Evolutionary conservation across 1,284 basidiomycete genomes (phyloP), one percentile per base, ranked within the genome.

Genomic region (Pseudomicrostroma phylloplanum): DNA sequence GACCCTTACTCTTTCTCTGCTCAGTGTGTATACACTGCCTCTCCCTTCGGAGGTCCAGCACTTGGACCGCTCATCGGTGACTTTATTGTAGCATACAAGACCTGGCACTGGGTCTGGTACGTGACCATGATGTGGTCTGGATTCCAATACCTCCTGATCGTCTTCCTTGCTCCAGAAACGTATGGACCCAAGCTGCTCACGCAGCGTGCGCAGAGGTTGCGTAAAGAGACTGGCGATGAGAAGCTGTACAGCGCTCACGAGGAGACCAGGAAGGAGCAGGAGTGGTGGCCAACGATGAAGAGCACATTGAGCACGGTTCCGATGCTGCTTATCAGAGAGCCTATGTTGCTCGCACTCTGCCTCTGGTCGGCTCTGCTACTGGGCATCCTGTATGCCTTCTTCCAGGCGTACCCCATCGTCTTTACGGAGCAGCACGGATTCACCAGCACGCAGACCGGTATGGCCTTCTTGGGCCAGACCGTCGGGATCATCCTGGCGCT

Each of bases 61-160:
- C 13, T 46, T 6, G 59, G 59, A 11, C 59, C 59, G 11, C 42
- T 60, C 8, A 60, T 60, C 2, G 23, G 36, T 19, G 55, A 54
- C 40, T 60, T 56, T 53, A 56, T 54, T 43, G 21, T 21, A 7
- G 13, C 13, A 2, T 54, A 54, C 51, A 54, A 19, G 17, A 69
- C 84, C 0, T 92, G 90, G 90, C 80, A 87, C 58, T 91, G 89
- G 89, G 89, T 88, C 0, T 91, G 87, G 77, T 85, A 86, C 62
- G 79, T 88, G 26, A 77, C 88, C 56, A 72, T 87, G 1, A 87
- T 88, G 43, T 66, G 61, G 25, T 53, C 30, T 17, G 58, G 30
- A 17, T 13, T 58, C 30, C 49, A 39, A 13, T 49, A 19, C 30
- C n/a, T 66, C 11, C 17, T 43, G 8, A 13, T 66, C 23, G 25